Conservation (phyloP, 1,284 basidiomycete species). For the Apiotrichum mycotoxinovorans region DNA sequence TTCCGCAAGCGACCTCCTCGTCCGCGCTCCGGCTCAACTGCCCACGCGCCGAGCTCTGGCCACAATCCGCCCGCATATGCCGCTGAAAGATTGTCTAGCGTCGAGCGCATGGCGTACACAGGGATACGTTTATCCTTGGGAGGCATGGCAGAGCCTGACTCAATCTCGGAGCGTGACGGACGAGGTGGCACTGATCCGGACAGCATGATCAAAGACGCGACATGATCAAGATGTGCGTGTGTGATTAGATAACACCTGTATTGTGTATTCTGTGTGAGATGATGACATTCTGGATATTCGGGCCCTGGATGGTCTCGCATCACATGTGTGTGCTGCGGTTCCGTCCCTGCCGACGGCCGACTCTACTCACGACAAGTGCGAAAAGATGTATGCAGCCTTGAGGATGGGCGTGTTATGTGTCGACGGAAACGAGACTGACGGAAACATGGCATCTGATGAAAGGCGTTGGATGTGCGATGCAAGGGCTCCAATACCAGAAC, state of each 20-base stretch:
- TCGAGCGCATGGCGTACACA: conserved; percentile 38
- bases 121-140: conserved; percentile 26
- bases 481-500: conserved; percentile 47
- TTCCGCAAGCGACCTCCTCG: conserved; percentile 10
- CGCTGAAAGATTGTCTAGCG: conserved; percentile 35
- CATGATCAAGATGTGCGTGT: conserved; percentile 49
- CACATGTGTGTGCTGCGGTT: no score
- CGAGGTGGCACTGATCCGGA: conserved; percentile 43
- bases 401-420: conserved; percentile 39
- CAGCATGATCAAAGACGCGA: conserved; percentile 42
- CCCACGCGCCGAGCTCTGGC: conserved; percentile 48
- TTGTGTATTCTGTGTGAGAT: no score
- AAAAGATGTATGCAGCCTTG: conserved; percentile 47
- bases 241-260: conserved; percentile 48
- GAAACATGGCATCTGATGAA: conserved; percentile 28
- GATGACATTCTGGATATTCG: not conserved
- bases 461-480: conserved; percentile 23
- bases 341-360: not conserved
- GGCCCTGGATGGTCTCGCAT: no score
- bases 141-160: not conserved
- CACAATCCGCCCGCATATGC: conserved; percentile 46
- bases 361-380: conserved; percentile 38
- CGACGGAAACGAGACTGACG: conserved; percentile 32
- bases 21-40: conserved; percentile 15
- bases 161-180: not conserved